Evolutionary conservation across 495 filamentous ascomycete genomes (phyloP).

Genomic region (Trichodelitschia bisporula): DNA sequence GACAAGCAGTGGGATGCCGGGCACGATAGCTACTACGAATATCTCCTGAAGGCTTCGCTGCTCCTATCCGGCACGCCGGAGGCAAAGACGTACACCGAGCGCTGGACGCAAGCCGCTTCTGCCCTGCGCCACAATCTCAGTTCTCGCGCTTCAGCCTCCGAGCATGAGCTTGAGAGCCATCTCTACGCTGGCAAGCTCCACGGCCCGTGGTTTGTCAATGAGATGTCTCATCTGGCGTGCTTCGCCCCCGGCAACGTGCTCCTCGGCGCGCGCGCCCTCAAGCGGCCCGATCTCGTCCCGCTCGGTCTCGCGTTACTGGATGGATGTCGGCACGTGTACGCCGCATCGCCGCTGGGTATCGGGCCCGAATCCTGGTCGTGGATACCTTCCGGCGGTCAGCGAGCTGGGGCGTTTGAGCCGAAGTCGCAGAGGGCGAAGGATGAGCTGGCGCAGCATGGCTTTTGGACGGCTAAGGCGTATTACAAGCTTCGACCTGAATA

Average conservation of each 20-base stretch:
- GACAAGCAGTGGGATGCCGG: slow-evolving; percentile 10
- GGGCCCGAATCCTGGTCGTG: slow-evolving; percentile 10
- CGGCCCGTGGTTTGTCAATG: slow-evolving; percentile 7
- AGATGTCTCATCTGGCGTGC: slow-evolving; percentile 10
- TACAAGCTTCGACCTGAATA: slow-evolving; percentile 14
- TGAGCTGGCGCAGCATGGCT: slow-evolving; percentile 6
- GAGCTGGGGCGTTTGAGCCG: slow-evolving; percentile 5
- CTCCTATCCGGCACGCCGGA: slow-evolving; percentile 8
- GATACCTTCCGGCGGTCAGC: slow-evolving; percentile 8
- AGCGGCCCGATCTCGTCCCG: slow-evolving; percentile 5
- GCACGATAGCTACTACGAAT: slow-evolving; percentile 12
- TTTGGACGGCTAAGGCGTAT: slow-evolving; percentile 7
- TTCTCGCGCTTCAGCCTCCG: slow-evolving; percentile 7
- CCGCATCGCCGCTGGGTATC: slow-evolving; percentile 8
- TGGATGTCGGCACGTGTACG: slow-evolving; percentile 12
- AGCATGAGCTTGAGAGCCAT: slow-evolving; percentile 8
- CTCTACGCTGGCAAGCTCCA: slow-evolving; percentile 9
- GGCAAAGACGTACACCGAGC: slow-evolving; percentile 4
- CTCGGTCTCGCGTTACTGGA: slow-evolving; percentile 12
- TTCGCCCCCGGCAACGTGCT: slow-evolving; percentile 12
- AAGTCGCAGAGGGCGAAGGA: slow-evolving; percentile 1
- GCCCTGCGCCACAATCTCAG: slow-evolving; percentile 8
- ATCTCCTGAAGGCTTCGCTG: slow-evolving; percentile 12
- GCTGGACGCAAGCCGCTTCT: slow-evolving; percentile 8
- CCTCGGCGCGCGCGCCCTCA: slow-evolving; percentile 7